Conservation (phyloP, 2,329 filamentous ascomycete genomes). For the Aureobasidium namibiae region DNA sequence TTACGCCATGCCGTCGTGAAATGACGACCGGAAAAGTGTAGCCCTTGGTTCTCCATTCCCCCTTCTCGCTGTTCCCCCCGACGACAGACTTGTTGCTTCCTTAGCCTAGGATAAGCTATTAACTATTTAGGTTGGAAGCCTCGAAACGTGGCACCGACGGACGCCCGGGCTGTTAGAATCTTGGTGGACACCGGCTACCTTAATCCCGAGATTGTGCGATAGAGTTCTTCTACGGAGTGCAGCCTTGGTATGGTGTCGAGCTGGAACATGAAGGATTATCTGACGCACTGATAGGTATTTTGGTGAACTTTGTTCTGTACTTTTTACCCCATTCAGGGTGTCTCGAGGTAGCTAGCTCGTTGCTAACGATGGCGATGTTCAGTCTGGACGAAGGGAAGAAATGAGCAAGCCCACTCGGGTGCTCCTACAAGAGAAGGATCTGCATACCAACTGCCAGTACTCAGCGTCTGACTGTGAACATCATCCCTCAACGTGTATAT, state of each 20-base stretch:
- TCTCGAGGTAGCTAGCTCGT: background rate
- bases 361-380: background rate
- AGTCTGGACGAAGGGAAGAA: background rate
- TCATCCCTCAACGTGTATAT: background rate
- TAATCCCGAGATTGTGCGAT: conserved; percentile 9
- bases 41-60: background rate
- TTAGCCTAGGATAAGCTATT: background rate
- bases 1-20: conserved; percentile 1
- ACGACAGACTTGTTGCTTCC: background rate
- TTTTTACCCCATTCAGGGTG: conserved; percentile 7
- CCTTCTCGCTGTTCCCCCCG: conserved; percentile 4
- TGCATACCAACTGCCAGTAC: background rate
- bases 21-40: background rate
- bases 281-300: background rate
- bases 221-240: conserved; percentile 1
- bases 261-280: conserved; percentile 9
- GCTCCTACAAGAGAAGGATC: background rate
- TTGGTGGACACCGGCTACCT: background rate
- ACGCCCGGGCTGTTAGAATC: background rate
- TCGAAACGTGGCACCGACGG: conserved; percentile 8
- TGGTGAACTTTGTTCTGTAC: conserved; percentile 10
- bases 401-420: background rate
- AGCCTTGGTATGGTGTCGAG: background rate
- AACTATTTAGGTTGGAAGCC: background rate
- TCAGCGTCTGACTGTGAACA: background rate